Conservation (phyloP, 345 rosid species). For the Hibiscus syriacus region DNA sequence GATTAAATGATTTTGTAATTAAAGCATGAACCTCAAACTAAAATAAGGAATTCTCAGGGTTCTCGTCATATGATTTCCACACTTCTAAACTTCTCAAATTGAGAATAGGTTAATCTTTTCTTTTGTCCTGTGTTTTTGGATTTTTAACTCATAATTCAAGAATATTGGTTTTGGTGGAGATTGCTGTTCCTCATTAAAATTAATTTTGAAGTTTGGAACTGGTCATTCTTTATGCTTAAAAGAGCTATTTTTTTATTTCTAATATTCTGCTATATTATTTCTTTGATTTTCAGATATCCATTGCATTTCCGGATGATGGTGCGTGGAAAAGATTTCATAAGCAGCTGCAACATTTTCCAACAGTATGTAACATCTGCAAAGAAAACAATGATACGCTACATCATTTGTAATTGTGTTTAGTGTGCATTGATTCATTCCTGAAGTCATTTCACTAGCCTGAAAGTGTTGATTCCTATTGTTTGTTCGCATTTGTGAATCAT, state of each 20-base stretch:
- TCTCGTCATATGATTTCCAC: not conserved
- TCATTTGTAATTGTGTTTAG: conserved; percentile 16
- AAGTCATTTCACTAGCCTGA: not conserved
- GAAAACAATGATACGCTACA: not conserved
- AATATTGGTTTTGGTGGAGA: not conserved
- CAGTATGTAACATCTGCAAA: conserved; percentile 30
- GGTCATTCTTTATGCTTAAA: not conserved
- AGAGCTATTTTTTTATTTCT: not conserved
- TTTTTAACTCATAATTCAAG: not conserved
- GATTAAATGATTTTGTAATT: not conserved
- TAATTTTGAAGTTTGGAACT: not conserved
- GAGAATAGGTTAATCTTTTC: not conserved
- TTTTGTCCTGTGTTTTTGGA: not conserved
- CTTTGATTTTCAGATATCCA: conserved; percentile 58
- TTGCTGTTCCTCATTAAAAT: not conserved
- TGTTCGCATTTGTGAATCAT: not conserved
- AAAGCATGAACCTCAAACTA: not conserved
- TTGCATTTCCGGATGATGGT: conserved; percentile 99
- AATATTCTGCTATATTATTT: conserved; percentile 3
- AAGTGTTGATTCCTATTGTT: not conserved
- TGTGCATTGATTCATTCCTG: not conserved
- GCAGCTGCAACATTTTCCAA: conserved; percentile 93
- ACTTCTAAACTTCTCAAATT: not conserved
- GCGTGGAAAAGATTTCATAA: conserved; percentile 97
- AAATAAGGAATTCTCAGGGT: not conserved